Evolutionary conservation across 768 basidiomycete genomes (phyloP).

Genomic region (Agaricus blazei): DNA sequence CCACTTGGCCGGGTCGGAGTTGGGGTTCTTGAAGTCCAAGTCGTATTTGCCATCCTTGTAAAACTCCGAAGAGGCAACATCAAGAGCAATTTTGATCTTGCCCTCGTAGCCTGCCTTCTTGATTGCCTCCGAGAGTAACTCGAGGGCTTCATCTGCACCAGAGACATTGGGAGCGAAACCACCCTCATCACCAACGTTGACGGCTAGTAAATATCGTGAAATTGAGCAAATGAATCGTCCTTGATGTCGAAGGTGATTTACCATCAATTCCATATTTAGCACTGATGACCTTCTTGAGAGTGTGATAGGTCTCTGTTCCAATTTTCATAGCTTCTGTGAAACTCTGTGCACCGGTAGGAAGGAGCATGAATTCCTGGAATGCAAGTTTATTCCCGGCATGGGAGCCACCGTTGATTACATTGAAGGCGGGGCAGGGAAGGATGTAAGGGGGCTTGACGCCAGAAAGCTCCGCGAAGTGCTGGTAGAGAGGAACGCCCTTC

Average conservation of each 20-base stretch:
- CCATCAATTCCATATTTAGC: conserved; percentile 99
- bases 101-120: conserved; percentile 97
- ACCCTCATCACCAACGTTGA: conserved; percentile 99
- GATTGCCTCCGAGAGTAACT: conserved; percentile 93
- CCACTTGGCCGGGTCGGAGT: conserved; percentile 97
- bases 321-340: conserved; percentile 99
- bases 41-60: conserved; percentile 99
- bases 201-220: conserved; percentile 48
- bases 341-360: conserved; percentile 85
- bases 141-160: conserved; percentile 95
- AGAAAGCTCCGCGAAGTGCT: conserved; percentile 93
- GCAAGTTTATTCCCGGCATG: conserved; percentile 99
- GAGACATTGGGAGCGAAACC: conserved; percentile 98
- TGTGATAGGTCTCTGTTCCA: conserved; percentile 97
- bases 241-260: conserved; percentile 25
- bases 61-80: conserved; percentile 99
- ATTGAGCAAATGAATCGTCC: conserved; percentile 2
- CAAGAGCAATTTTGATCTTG: conserved; percentile 97
- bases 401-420: conserved; percentile 99
- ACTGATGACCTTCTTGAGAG: conserved; percentile 97
- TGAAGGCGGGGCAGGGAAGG: conserved; percentile 91
- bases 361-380: conserved; percentile 99
- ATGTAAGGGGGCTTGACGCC: conserved; percentile 93
- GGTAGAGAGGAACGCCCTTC: conserved; percentile 93
- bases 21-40: conserved; percentile 98